phyloP scores from a whole-genome alignment of 2,329 filamentous ascomycete species.

The Diaporthe caulivora region DNA sequence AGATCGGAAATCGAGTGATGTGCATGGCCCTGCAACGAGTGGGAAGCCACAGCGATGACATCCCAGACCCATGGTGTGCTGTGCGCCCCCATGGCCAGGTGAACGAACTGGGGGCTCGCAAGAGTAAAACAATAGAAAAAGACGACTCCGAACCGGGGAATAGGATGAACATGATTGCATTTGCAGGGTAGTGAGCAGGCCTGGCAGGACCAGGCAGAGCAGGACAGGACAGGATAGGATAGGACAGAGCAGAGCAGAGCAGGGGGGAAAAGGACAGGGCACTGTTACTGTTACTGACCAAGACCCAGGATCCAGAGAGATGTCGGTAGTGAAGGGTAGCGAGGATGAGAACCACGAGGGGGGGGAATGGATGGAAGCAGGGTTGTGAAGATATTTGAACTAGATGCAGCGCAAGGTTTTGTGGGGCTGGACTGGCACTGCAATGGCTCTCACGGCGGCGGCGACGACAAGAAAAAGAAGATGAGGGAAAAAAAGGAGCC shows the following conservation, averaged over 20 bases:
- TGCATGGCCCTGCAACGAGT: constrained; percentile 31
- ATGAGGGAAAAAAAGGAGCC: constrained; percentile 29
- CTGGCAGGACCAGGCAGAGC: background rate
- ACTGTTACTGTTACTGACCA: constrained; percentile 37
- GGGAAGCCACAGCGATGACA: constrained; percentile 29
- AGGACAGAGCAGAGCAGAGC: background rate
- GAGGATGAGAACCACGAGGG: constrained; percentile 36
- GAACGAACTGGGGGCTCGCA: constrained; percentile 11
- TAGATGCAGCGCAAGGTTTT: constrained; percentile 36
- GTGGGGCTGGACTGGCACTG: constrained; percentile 32
- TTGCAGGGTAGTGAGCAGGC: constrained; percentile 12
- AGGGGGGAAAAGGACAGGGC: constrained; percentile 31
- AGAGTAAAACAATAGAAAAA: background rate
- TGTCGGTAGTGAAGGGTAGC: constrained; percentile 36
- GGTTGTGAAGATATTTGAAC: constrained; percentile 41
- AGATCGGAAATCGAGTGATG: constrained; percentile 38
- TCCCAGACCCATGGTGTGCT: constrained; percentile 31
- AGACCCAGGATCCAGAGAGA: constrained; percentile 32
- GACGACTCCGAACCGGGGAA: constrained; percentile 22
- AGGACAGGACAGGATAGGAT: background rate
- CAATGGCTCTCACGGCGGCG: constrained; percentile 23
- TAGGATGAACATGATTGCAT: constrained; percentile 31
- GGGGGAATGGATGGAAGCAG: constrained; percentile 37
- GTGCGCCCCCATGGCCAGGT: background rate
- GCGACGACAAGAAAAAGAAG: constrained; percentile 30